Evolutionary conservation across 2,329 filamentous ascomycete species (phyloP).

Genomic region (Pezicula carpinea): DNA sequence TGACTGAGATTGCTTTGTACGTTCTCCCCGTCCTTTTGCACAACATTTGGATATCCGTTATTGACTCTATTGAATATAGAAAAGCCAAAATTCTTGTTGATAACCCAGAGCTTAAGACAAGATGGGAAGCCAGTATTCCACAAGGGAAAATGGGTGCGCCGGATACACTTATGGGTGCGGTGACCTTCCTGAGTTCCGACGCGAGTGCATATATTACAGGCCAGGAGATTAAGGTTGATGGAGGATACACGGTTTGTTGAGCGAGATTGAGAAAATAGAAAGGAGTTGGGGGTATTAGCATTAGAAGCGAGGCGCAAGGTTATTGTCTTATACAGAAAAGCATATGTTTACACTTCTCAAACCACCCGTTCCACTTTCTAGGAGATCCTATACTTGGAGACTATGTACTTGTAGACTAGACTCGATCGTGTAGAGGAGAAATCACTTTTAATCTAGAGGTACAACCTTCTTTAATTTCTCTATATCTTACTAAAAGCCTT

Average conservation of each 20-base stretch:
- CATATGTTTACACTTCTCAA: no score
- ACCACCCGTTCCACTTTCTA: no score
- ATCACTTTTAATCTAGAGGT: no score
- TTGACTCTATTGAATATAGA: constrained; percentile 37
- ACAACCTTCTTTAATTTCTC: no score
- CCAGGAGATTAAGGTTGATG: constrained; percentile 1
- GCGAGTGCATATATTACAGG: constrained; percentile 55
- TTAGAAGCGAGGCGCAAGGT: no score
- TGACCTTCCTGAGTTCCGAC: constrained; percentile 57
- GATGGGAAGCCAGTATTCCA: constrained; percentile 87
- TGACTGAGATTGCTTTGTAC: constrained; percentile 68
- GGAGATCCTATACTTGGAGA: no score
- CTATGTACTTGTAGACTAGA: no score
- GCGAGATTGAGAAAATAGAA: background rate
- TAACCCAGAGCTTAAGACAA: constrained; percentile 78
- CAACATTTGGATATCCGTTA: background rate
- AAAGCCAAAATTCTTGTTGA: constrained; percentile 89
- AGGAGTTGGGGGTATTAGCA: background rate
- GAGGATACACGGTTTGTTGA: background rate
- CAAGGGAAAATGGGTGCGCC: constrained; percentile 87
- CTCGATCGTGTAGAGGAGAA: no score
- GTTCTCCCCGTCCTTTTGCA: constrained; percentile 27
- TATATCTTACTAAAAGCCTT: no score
- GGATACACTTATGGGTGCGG: constrained; percentile 84
- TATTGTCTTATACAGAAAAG: no score